These are phyloP conservation scores for Batkoa obscura DNA, from an alignment of 371 early-diverging fungal species.

Conservation along the genomic window DNA sequence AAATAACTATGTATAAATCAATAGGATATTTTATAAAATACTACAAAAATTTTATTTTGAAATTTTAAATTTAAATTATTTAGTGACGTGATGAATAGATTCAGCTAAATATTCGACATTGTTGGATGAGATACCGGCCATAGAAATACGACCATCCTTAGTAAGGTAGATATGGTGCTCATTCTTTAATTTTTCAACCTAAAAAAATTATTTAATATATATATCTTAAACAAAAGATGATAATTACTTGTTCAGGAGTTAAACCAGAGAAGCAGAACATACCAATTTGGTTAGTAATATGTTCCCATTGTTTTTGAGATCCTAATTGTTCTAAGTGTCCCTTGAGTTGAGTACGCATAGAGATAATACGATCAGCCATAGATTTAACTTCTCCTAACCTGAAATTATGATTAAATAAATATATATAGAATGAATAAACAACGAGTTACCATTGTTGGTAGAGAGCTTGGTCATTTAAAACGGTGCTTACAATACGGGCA, in stretches of 20 bases:
- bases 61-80: no score
- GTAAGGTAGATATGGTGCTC: constrained; percentile 92
- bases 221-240: not conserved
- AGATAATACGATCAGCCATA: constrained; percentile 96
- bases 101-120: constrained; percentile 93
- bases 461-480: constrained; percentile 58
- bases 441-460: constrained; percentile 77
- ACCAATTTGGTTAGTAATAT: constrained; percentile 95
- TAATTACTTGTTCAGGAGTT: constrained; percentile 49
- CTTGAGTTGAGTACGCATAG: constrained; percentile 70
- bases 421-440: no score
- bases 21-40: no score
- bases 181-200: constrained; percentile 58
- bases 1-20: no score
- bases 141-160: constrained; percentile 90
- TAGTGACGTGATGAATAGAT: constrained; percentile 89
- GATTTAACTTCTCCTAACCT: constrained; percentile 71
- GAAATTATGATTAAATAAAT: no score
- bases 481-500: constrained; percentile 78
- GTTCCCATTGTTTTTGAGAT: constrained; percentile 68
- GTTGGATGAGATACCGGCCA: constrained; percentile 82
- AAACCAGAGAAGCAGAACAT: constrained; percentile 98
- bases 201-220: constrained; percentile 4
- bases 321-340: constrained; percentile 60
- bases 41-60: no score